Evolutionary conservation across 2,329 filamentous ascomycete genomes (phyloP).

Genomic region (Stenocarpella maydis): DNA sequence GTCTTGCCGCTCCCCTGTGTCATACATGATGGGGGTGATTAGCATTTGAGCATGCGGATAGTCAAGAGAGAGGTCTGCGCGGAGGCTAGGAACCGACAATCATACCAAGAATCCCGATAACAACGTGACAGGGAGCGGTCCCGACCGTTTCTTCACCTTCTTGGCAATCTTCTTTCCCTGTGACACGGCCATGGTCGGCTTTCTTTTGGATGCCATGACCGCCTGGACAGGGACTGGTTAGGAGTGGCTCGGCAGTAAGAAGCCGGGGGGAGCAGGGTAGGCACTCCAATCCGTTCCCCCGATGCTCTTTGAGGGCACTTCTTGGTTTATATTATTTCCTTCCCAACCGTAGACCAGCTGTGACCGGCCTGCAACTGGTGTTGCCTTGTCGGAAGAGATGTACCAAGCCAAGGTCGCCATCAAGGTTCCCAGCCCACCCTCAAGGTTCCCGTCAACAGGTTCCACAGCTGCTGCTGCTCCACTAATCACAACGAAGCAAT

Average conservation of each 20-base stretch:
- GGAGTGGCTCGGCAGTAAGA: too few species aligned
- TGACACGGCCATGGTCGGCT: background rate
- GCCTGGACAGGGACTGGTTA: too few species aligned
- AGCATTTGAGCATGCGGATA: background rate
- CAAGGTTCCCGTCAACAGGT: conserved; percentile 7
- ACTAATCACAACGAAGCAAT: background rate
- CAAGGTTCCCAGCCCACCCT: background rate
- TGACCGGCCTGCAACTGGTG: too few species aligned
- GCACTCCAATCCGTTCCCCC: too few species aligned
- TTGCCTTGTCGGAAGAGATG: too few species aligned
- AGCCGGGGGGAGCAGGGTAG: background rate
- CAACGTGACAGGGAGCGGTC: conserved; percentile 64
- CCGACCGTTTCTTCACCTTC: background rate
- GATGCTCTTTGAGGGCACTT: background rate
- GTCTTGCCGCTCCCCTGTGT: conserved; percentile 73
- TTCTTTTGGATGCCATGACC: background rate
- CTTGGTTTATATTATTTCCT: background rate
- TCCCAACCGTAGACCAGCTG: too few species aligned
- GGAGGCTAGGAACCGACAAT: conserved; percentile 23
- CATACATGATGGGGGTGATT: background rate
- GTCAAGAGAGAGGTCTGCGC: too few species aligned
- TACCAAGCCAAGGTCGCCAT: background rate
- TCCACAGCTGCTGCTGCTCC: background rate
- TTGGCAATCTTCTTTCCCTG: background rate
- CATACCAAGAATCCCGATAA: conserved; percentile 66